A percentile compares a stretch with the other conserved stretches of the same genome.
phyloP scores from a whole-genome alignment of 2,329 filamentous ascomycete species.

The Colletotrichum simmondsii region DNA sequence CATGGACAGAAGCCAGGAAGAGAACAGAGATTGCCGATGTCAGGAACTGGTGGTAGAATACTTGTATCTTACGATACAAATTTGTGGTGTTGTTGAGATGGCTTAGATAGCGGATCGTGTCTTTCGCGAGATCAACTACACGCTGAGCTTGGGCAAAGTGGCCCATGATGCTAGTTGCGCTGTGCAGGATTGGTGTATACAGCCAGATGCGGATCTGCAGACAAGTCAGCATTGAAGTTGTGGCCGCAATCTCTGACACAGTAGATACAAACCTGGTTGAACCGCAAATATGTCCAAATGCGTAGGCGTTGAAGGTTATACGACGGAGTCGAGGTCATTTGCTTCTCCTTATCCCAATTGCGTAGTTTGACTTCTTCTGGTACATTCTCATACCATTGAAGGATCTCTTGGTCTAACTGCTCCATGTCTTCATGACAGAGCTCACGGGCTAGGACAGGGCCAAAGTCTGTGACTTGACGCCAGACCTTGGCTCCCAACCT shows the following conservation, averaged over 20 bases:
- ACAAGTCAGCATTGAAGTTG: background rate
- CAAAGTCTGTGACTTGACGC: constrained; percentile 79
- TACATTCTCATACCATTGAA: constrained; percentile 87
- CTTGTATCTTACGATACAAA: constrained; percentile 77
- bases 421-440: constrained; percentile 81
- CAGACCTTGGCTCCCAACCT: constrained; percentile 88
- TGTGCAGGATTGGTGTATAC: constrained; percentile 88
- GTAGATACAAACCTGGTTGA: constrained; percentile 72
- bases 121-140: constrained; percentile 79
- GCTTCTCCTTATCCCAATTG: constrained; percentile 67
- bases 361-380: constrained; percentile 68
- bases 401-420: constrained; percentile 82
- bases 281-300: constrained; percentile 85
- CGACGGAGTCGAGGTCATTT: constrained; percentile 64
- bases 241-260: background rate
- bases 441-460: constrained; percentile 69
- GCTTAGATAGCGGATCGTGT: constrained; percentile 78
- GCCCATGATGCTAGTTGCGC: constrained; percentile 82
- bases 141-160: constrained; percentile 79
- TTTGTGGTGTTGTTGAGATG: constrained; percentile 78
- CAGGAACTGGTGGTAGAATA: constrained; percentile 85
- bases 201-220: constrained; percentile 81
- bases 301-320: constrained; percentile 79
- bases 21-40: constrained; percentile 79
- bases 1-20: constrained; percentile 81